Evolutionary conservation across 1,284 basidiomycete species (phyloP).

Genomic region (Ustilago esculenta): DNA sequence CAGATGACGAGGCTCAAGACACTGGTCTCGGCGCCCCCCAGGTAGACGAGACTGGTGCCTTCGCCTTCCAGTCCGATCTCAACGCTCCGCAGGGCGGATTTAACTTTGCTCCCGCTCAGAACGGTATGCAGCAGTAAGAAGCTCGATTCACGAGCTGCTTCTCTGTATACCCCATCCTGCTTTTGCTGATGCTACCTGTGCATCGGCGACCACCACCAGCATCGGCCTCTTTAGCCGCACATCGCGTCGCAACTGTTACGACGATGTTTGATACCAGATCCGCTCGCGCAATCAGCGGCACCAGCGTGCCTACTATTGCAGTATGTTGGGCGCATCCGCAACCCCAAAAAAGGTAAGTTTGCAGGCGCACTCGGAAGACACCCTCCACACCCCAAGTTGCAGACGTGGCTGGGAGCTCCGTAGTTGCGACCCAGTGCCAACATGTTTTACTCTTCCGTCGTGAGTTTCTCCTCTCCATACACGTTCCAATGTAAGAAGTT

Average conservation of each 20-base stretch:
- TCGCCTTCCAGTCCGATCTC: slow-evolving; percentile 75
- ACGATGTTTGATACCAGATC: slow-evolving; percentile 19
- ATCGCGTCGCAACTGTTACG: too few species aligned
- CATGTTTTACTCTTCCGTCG: not conserved
- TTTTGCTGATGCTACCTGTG: not conserved
- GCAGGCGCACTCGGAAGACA: slow-evolving; percentile 10
- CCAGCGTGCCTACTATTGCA: not conserved
- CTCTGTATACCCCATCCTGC: too few species aligned
- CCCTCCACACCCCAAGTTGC: too few species aligned
- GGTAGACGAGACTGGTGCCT: slow-evolving; percentile 84
- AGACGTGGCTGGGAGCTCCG: too few species aligned
- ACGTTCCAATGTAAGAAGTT: slow-evolving; percentile 1
- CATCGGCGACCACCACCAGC: not conserved
- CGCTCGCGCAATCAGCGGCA: not conserved
- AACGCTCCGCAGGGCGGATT: slow-evolving; percentile 65
- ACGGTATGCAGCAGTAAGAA: slow-evolving; percentile 57
- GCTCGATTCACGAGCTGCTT: not conserved
- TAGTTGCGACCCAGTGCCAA: not conserved
- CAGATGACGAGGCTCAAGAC: slow-evolving; percentile 69
- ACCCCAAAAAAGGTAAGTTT: slow-evolving; percentile 41
- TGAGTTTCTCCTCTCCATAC: not conserved
- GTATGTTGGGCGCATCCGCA: slow-evolving; percentile 1
- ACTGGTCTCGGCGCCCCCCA: slow-evolving; percentile 80
- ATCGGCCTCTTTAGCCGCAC: not conserved
- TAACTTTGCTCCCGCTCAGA: slow-evolving; percentile 57